A percentile compares a stretch with the other conserved stretches of the same genome.
phyloP scores from a whole-genome alignment of 1,139 yeast genomes.

The Debaryomyces nepalensis region DNA sequence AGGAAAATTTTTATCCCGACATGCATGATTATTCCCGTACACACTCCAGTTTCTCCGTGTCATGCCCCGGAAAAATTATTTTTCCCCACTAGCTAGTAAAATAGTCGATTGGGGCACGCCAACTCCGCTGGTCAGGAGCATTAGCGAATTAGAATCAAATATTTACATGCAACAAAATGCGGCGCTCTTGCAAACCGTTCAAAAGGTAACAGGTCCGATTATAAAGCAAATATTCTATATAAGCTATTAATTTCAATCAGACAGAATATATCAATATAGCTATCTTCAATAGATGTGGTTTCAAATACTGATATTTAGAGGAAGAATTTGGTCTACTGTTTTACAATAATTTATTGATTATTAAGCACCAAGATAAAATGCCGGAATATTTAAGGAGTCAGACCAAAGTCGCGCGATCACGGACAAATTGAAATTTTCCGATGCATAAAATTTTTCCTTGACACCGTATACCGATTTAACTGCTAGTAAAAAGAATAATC shows the following conservation, averaged over 20 bases:
- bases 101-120: neutral
- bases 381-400: neutral
- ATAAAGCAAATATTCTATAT: neutral
- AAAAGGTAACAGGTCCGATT: too few relatives aligned
- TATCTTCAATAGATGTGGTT: too few relatives aligned
- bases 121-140: neutral
- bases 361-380: too few relatives aligned
- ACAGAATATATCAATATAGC: too few relatives aligned
- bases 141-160: neutral
- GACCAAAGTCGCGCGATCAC: neutral
- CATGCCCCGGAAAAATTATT: slow-evolving; percentile 14
- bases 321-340: too few relatives aligned
- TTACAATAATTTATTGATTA: too few relatives aligned
- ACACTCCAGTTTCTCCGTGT: slow-evolving; percentile 14
- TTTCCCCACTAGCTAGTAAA: slow-evolving; percentile 7
- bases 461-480: neutral
- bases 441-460: neutral
- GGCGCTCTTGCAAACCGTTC: neutral
- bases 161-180: neutral
- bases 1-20: slow-evolving; percentile 7
- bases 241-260: neutral
- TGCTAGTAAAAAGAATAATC: too few relatives aligned
- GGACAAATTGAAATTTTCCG: slow-evolving; percentile 3
- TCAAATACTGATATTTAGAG: too few relatives aligned
- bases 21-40: slow-evolving; percentile 10